Evolutionary conservation across 1,139 yeast species (phyloP), one percentile per base, ranked within the genome.

Genomic region (Pichia sp.): DNA sequence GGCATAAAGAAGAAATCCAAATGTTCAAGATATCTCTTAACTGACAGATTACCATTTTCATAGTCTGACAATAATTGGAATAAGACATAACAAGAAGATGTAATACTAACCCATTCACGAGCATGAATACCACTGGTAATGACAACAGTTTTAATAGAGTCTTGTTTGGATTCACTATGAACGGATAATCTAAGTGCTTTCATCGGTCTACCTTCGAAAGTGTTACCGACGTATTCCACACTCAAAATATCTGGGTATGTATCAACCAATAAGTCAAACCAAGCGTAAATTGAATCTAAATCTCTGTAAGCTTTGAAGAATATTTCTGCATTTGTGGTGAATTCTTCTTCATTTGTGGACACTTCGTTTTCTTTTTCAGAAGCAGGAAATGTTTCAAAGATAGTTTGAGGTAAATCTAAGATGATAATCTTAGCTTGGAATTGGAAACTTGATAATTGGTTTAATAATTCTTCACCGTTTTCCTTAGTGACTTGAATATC

Each of bases 101-200:
- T 78, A 4, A 83, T 80, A 27, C 91, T 79, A 18, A 89, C 76
- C 97, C 97, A 90, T 66, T 90, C 97, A 42, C 97, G 75, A 0
- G 96, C 94, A 66, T 90, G 96, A 2, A 85, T 75, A 1, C 96
- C 96, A 19, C 93, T 91, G 0, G 93, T 81, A 14, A 90, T 72
- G 1, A 89, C 85, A 42, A 90, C 75, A 0, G 94, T 85, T 60
- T 81, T 83, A 58, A 79, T 76, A 31, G 74, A 72, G 17, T 42
- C 45, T n/a, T 31, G 19, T 12, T 65, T 66, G 30, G 60, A 60
- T 14, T 62, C 54, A 37, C 55, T 61, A 32, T 76, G 77, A 3
- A 77, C 73, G 3, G 81, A 70, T 30, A 88, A 63, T 58, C 86
- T 87, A 30, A 88, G 67, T 0, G 86, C 86, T 44, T 77, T 79